Conservation (phyloP, 495 filamentous ascomycete species). For the Pseudoneurospora amorphoporcata region DNA sequence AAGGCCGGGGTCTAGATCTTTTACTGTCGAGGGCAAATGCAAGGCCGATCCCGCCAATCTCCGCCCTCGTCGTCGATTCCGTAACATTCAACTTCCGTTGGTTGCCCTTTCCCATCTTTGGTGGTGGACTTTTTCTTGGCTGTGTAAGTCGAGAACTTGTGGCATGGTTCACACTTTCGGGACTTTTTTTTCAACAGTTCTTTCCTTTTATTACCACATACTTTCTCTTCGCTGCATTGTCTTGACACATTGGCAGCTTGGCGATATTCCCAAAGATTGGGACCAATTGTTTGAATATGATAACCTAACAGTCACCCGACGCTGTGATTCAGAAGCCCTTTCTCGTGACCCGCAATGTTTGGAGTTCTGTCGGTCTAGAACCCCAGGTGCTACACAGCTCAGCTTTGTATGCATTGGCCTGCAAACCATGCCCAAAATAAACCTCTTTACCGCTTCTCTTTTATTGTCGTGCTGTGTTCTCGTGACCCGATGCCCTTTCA, state of each 20-base stretch:
- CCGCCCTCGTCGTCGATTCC: not conserved
- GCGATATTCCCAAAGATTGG: not conserved
- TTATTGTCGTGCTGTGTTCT: conserved; percentile 1
- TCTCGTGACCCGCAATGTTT: not conserved
- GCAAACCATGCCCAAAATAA: not conserved
- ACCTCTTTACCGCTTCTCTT: conserved; percentile 10
- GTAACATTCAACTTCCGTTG: not conserved
- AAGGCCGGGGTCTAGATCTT: conserved; percentile 2
- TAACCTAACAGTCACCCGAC: not conserved
- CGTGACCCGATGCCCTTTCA: conserved; percentile 6
- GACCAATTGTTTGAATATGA: not conserved
- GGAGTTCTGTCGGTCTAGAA: not conserved
- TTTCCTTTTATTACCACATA: not conserved
- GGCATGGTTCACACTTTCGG: not conserved
- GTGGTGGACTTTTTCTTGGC: not conserved
- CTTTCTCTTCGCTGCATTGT: not conserved
- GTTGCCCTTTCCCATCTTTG: not conserved
- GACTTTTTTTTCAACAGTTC: not conserved
- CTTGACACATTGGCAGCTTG: not conserved
- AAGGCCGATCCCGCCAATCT: conserved; percentile 7
- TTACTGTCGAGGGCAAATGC: conserved; percentile 1
- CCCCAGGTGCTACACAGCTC: not conserved
- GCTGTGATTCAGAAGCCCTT: not conserved
- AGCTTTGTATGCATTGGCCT: not conserved
- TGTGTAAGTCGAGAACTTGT: not conserved